A percentile compares a stretch with the other conserved stretches of the same genome.
Conservation (phyloP, 371 early-diverging fungal species). For the Apophysomyces ossiformis region DNA sequence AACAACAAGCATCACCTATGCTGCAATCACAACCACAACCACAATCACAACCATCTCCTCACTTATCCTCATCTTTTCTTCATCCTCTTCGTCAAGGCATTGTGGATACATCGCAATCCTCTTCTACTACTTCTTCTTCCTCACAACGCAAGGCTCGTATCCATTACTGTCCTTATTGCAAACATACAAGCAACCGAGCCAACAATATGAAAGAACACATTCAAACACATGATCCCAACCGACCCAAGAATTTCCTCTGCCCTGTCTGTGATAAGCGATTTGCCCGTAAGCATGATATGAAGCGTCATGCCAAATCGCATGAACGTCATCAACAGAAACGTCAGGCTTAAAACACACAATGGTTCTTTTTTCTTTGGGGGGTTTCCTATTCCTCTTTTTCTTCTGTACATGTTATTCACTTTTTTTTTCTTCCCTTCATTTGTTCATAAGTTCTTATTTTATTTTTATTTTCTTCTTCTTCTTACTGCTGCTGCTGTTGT, state of each 20-base stretch:
- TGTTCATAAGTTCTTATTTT: not conserved
- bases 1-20: not conserved
- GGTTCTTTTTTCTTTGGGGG: not conserved
- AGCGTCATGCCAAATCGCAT: constrained; percentile 53
- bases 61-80: not conserved
- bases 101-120: constrained; percentile 20
- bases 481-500: not conserved
- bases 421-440: constrained; percentile 10
- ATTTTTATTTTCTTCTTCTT: not conserved
- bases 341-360: not conserved
- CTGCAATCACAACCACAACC: not conserved
- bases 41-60: not conserved
- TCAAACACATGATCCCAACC: constrained; percentile 35
- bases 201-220: constrained; percentile 43
- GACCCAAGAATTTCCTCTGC: constrained; percentile 37
- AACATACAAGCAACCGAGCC: constrained; percentile 30
- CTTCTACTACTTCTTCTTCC: too few relatives aligned
- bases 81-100: constrained; percentile 12
- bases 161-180: constrained; percentile 30
- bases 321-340: constrained; percentile 12
- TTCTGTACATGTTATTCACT: constrained; percentile 15
- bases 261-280: constrained; percentile 54
- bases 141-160: constrained; percentile 2
- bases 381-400: not conserved
- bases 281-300: constrained; percentile 67